A percentile compares a stretch with the other conserved stretches of the same genome.
Evolutionary conservation across 164 flowering plant genomes (phyloP).

Genomic region (Kingdonia uniflora): DNA sequence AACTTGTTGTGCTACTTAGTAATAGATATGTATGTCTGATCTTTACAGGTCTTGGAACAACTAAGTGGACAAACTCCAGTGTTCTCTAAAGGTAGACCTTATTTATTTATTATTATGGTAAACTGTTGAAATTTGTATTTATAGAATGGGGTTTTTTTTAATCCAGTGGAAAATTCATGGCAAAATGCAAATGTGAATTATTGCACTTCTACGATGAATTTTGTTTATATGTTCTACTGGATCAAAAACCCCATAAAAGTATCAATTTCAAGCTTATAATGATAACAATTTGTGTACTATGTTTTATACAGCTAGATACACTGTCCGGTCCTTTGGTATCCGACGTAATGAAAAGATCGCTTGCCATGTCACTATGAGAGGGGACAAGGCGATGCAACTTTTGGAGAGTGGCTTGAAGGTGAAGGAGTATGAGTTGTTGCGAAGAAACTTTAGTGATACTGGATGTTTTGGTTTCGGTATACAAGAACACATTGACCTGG

Average conservation of each 20-base stretch:
- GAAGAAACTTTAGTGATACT: constrained; percentile 63
- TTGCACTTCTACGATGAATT: no score
- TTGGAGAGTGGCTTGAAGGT: constrained; percentile 68
- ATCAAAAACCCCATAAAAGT: no score
- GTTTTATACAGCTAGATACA: background rate
- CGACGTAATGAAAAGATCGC: constrained; percentile 50
- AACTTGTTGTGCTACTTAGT: no score
- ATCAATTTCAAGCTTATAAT: background rate
- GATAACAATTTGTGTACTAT: background rate
- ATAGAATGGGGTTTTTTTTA: no score
- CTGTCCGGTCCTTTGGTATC: background rate
- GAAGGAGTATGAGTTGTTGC: constrained; percentile 56
- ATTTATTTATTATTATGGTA: background rate
- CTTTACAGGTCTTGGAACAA: constrained; percentile 1
- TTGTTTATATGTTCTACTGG: no score
- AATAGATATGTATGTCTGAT: no score
- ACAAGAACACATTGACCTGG: constrained; percentile 39
- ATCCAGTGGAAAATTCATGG: no score
- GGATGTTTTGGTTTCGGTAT: constrained; percentile 74
- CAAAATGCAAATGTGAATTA: no score
- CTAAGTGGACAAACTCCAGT: background rate
- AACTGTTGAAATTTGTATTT: no score
- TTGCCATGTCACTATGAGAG: constrained; percentile 66
- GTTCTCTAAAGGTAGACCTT: background rate
- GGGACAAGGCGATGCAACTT: constrained; percentile 72